Evolutionary conservation across 169 alveolate genomes (phyloP), one percentile per base, ranked within the genome.

Genomic region (Eimeria sp.): DNA sequence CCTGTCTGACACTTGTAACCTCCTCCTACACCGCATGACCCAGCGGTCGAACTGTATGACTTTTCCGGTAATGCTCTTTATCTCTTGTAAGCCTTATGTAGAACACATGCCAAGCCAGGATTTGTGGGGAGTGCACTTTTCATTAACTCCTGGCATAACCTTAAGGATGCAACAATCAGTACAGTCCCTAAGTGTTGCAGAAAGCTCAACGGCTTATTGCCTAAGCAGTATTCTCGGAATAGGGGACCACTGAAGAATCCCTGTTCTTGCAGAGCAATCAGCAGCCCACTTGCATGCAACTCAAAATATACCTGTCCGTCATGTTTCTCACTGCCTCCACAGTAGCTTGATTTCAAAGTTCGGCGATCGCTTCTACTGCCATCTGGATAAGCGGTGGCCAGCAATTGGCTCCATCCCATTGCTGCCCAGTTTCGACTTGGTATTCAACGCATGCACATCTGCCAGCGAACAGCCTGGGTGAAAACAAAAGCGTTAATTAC

Each of bases 21-120:
- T 47, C 97, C 97, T n/a, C 97, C 96, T 49, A 89, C 82, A 43
- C 97, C 97, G 30, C 95, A 72, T 4, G 78, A 67, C n/a, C 97
- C 97, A 51, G 94, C 18, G 40, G 43, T n/a, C 63, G 75, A 58
- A 20, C 92, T 92, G 95, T 57, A 78, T 80, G 84, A 95, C 92
- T 96, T 96, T 88, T 96, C 97, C 51, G 89, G 91, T 67, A 95
- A 73, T 40, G 89, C 84, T 27, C 97, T 96, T 49, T 43, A 18
- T 49, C 78, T 78, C 49, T 34, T 40, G 72, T 83, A 73, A n/a
- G 91, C 96, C 96, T 93, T 47, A 6, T 14, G n/a, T 40, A n/a
- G 3, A 22, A 45, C 72, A 78, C 84, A 72, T 34, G 54, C 78
- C 34, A 43, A 67, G 16, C 0, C n/a, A 13, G 10, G 40, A 34